Conservation (phyloP, 169 alveolate species). For the Babesia caballi region DNA sequence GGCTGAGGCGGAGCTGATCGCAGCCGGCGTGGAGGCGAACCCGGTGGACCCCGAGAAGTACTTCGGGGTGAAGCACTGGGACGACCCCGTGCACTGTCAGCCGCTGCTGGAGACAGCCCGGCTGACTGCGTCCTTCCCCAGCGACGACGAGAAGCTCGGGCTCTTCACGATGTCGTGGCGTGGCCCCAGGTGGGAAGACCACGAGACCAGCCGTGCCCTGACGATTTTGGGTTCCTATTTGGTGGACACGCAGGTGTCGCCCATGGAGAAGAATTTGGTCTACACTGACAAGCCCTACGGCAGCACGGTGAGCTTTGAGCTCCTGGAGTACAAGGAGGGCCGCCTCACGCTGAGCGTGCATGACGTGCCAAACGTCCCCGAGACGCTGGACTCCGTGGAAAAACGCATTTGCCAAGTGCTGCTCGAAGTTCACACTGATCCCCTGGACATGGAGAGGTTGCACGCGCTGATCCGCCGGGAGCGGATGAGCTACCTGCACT, state of each 20-base stretch:
- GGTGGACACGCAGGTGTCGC: constrained; percentile 67
- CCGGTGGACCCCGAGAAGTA: background rate
- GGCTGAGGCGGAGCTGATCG: constrained; percentile 4
- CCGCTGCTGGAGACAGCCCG: constrained; percentile 18
- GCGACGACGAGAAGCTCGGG: constrained; percentile 71
- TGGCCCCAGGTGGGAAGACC: constrained; percentile 69
- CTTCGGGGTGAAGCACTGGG: constrained; percentile 35
- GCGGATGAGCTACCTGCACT: constrained; percentile 45
- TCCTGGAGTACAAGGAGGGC: constrained; percentile 57
- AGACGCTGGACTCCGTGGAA: constrained; percentile 60
- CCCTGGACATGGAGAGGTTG: constrained; percentile 67
- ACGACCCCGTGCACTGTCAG: constrained; percentile 40
- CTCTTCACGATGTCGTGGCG: constrained; percentile 71
- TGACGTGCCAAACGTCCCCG: constrained; percentile 54
- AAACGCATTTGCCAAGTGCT: constrained; percentile 37
- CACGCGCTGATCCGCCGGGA: constrained; percentile 59
- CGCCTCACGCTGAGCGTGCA: constrained; percentile 46
- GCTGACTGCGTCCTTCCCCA: constrained; percentile 62
- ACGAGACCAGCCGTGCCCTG: constrained; percentile 54
- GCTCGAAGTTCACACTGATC: constrained; percentile 32
- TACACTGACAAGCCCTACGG: constrained; percentile 69
- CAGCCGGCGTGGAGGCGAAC: background rate
- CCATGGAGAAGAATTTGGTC: constrained; percentile 63
- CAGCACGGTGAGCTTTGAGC: constrained; percentile 61
- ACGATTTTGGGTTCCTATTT: constrained; percentile 69